Evolutionary conservation across 208 protist species (phyloP).

Genomic region (Crithidia bombi): DNA sequence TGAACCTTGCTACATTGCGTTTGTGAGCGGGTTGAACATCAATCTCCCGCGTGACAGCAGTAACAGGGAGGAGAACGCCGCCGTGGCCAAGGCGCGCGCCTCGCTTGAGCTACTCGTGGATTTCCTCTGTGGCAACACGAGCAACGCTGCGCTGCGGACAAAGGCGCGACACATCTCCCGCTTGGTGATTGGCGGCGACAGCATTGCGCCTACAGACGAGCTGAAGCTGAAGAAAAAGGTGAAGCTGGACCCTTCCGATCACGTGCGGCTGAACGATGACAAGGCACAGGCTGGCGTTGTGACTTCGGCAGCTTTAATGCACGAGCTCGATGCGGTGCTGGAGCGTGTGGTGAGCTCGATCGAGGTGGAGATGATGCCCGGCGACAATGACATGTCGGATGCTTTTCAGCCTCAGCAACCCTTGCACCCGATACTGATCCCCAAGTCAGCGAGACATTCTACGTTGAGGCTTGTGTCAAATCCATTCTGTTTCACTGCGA

Average conservation of each 20-base stretch:
- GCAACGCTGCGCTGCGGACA: conserved; percentile 43
- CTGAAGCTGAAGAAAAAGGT: conserved; percentile 86
- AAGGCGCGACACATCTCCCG: conserved; percentile 65
- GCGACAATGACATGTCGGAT: conserved; percentile 89
- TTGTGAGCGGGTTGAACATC: conserved; percentile 80
- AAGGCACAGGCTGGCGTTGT: conserved; percentile 43
- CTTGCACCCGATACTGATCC: conserved; percentile 86
- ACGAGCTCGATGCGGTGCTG: conserved; percentile 73
- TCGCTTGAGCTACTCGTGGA: conserved; percentile 79
- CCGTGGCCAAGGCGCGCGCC: conserved; percentile 32
- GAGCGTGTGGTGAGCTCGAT: conserved; percentile 63
- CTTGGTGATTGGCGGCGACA: conserved; percentile 87
- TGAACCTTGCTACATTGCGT: conserved; percentile 80
- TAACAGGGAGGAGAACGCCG: conserved; percentile 31
- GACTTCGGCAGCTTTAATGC: conserved; percentile 74
- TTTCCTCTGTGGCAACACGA: conserved; percentile 78
- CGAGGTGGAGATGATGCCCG: conserved; percentile 92
- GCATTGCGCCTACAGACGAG: conserved; percentile 87
- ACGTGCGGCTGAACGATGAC: conserved; percentile 71
- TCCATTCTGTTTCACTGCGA: conserved; percentile 75
- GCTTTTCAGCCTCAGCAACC: conserved; percentile 93
- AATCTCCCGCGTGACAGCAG: conserved; percentile 23
- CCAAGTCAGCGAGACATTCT: conserved; percentile 65
- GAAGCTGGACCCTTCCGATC: conserved; percentile 84
- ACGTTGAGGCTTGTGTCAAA: conserved; percentile 85